Base-by-base conservation (phyloP, 352 stramenopile genomes). In the Pythium apleroticum region DNA sequence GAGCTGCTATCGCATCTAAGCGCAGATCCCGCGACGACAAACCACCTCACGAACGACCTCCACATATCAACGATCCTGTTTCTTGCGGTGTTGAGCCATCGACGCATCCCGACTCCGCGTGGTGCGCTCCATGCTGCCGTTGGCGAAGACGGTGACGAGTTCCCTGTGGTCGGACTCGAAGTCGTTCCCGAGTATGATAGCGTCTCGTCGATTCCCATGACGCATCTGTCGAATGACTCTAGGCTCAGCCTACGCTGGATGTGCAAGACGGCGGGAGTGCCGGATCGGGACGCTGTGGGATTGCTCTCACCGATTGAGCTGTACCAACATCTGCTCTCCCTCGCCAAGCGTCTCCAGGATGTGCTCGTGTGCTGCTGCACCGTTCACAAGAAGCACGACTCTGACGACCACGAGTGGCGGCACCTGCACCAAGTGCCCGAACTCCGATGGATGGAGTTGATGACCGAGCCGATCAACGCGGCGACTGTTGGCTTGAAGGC, bases 391-490 rank as follows among this genome's bases (percentile, higher is more conserved):
- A 57, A 76, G n/a, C 57, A 71, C 25, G 64, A 69, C n/a, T 56
- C 49, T 11, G 45, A 67, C 28, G 68, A 74, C 17, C 83, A 94
- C 45, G 60, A 58, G 35, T 94, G 85, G 85, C 81, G 78, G 20
- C 71, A 69, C 1, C 77, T 94, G 25, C 75, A 81, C 57, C 66
- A 90, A 57, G 77, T 80, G 19, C 83, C 85, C 11, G 83, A 94
- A 57, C 55, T 94, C n/a, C 81, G 85, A 9, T 94, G 85, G 85
- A 87, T 92, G 72, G 83, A 94, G 55, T 27, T 94, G 20, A 82
- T 84, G 1, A 78, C 90, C 22, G 74, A 90, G 45, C 71, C 81
- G 4, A 74, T 91, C 35, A 73, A 90, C 37, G 60, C 80, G 15
- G 68, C 60, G 2, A 60, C 53, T 10, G 79, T 78, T 50, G 80